A percentile compares a stretch with the other conserved stretches of the same genome.
phyloP scores from a whole-genome alignment of 2,329 filamentous ascomycete genomes.

The Hymenoscyphus fructigenus region DNA sequence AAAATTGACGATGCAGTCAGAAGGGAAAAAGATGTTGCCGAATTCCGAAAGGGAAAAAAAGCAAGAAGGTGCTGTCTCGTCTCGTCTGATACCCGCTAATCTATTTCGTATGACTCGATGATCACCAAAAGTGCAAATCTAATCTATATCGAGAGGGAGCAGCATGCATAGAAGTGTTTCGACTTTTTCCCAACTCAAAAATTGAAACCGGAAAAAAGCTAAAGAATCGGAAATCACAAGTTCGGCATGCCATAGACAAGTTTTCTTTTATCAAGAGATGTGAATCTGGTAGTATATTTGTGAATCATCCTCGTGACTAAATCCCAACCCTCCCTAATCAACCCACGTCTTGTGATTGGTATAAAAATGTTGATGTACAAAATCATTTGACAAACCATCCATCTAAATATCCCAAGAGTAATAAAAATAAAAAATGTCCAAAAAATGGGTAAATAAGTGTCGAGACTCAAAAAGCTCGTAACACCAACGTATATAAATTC shows the following conservation, averaged over 20 bases:
- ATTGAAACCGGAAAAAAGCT: background rate
- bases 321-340: too few species aligned
- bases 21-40: too few species aligned
- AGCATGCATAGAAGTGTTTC: too few species aligned
- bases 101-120: background rate
- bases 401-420: background rate
- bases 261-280: background rate
- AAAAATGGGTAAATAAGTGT: background rate
- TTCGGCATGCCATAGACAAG: background rate
- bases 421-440: background rate
- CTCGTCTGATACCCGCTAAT: background rate
- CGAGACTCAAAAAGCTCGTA: background rate
- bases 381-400: background rate
- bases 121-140: background rate
- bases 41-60: too few species aligned
- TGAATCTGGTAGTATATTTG: constrained; percentile 8
- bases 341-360: too few species aligned
- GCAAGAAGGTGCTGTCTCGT: background rate
- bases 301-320: background rate
- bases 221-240: background rate
- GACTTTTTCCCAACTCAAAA: background rate
- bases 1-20: too few species aligned
- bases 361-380: too few species aligned
- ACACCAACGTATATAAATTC: constrained; percentile 6
- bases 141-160: background rate